phyloP scores from a whole-genome alignment of 192 early-diverging fungal species.

The Coemansia sp. region DNA sequence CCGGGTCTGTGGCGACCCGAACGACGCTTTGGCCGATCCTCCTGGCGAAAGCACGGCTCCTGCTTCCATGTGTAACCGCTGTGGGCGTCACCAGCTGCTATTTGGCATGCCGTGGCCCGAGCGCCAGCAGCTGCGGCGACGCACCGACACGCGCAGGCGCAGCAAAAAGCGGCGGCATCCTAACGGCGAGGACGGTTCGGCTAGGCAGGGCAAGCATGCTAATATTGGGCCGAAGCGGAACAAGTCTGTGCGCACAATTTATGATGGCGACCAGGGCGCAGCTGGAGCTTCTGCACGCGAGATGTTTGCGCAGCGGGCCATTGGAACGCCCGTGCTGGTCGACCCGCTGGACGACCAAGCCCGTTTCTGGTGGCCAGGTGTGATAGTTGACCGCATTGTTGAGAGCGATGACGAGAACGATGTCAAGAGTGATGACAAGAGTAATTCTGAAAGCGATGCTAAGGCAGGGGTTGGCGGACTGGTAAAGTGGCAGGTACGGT shows the following conservation, averaged over 20 bases:
- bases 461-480: too few relatives aligned
- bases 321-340: constrained; percentile 44
- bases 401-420: background rate
- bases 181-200: too few relatives aligned
- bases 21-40: too few relatives aligned
- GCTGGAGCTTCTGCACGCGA: background rate
- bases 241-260: constrained; percentile 19
- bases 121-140: constrained; percentile 15
- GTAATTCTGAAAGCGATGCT: too few relatives aligned
- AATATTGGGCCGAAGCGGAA: constrained; percentile 1
- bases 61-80: constrained; percentile 13
- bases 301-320: constrained; percentile 28
- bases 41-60: too few relatives aligned
- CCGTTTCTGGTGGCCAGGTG: constrained; percentile 43
- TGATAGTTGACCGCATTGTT: constrained; percentile 22
- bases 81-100: constrained; percentile 32
- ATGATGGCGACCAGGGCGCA: constrained; percentile 31
- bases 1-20: constrained; percentile 10
- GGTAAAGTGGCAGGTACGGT: constrained; percentile 32
- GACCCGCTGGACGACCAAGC: constrained; percentile 29
- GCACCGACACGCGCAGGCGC: constrained; percentile 3
- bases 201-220: too few relatives aligned
- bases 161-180: background rate
- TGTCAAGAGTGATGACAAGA: too few relatives aligned
- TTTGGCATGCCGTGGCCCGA: constrained; percentile 41